These are phyloP conservation scores for Styphnolobium japonicum DNA, from an alignment of 306 rosid species.

Conservation along the genomic window DNA sequence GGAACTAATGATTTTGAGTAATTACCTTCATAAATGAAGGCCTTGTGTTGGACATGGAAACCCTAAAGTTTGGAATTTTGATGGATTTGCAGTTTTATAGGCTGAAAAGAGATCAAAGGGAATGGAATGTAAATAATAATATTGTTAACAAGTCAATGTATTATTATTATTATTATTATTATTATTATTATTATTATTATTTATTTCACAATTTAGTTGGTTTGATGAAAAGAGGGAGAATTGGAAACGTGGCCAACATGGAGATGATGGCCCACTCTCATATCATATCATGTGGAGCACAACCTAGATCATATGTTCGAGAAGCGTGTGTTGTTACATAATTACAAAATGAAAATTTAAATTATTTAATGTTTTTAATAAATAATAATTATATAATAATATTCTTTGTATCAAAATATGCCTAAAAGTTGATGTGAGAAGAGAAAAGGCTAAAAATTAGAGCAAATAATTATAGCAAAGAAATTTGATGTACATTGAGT, in stretches of 20 bases:
- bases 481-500: no score
- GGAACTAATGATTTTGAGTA: constrained; percentile 14
- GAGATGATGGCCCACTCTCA: constrained; percentile 17
- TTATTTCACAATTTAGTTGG: neutral
- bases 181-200: neutral
- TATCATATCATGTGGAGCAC: neutral
- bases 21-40: constrained; percentile 48
- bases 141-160: neutral
- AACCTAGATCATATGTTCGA: neutral
- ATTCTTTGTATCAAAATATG: no score
- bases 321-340: neutral
- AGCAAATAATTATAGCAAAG: no score
- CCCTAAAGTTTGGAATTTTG: constrained; percentile 42
- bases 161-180: neutral
- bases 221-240: neutral
- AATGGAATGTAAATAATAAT: neutral
- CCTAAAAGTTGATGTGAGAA: no score
- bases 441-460: no score
- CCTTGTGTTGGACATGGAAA: constrained; percentile 31
- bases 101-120: constrained; percentile 15
- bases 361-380: no score
- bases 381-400: no score
- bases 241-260: constrained; percentile 26
- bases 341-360: no score
- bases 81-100: constrained; percentile 41